A percentile compares a stretch with the other conserved stretches of the same genome.
These are phyloP conservation scores for Camellia oleifera DNA, from an alignment of 179 eudicot species.

Conservation along the genomic window DNA sequence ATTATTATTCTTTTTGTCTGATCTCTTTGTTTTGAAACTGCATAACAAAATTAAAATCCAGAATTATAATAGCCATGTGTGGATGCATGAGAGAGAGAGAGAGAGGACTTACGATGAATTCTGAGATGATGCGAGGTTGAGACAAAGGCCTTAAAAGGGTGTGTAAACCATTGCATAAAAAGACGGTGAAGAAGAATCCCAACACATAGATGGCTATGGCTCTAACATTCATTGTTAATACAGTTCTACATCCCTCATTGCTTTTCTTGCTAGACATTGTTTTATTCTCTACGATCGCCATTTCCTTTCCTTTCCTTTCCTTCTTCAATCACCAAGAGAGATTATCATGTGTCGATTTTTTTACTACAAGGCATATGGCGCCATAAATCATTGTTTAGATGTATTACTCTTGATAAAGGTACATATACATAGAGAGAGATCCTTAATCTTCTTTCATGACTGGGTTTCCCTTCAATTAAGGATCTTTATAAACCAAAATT, in stretches of 20 bases:
- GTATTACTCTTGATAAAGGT: too few relatives aligned
- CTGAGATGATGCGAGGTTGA: slow-evolving; percentile 82
- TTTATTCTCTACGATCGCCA: background rate
- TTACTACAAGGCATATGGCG: too few relatives aligned
- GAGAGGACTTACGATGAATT: slow-evolving; percentile 40
- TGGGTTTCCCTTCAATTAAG: too few relatives aligned
- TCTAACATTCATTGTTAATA: slow-evolving; percentile 15
- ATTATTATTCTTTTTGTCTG: too few relatives aligned
- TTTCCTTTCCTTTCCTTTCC: background rate
- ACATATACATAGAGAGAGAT: too few relatives aligned
- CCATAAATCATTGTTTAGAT: too few relatives aligned
- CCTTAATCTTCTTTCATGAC: too few relatives aligned
- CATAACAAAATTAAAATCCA: too few relatives aligned
- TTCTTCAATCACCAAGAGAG: background rate
- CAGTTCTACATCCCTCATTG: slow-evolving; percentile 13
- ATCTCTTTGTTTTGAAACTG: too few relatives aligned
- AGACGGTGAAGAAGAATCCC: slow-evolving; percentile 46
- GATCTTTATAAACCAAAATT: too few relatives aligned
- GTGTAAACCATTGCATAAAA: slow-evolving; percentile 56
- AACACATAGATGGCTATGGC: slow-evolving; percentile 50
- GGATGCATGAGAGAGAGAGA: background rate
- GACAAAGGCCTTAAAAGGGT: slow-evolving; percentile 52
- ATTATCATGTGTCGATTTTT: background rate
- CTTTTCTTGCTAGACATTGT: background rate
- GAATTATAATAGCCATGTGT: too few relatives aligned